A percentile compares a stretch with the other conserved stretches of the same genome.
Conservation (phyloP, 495 filamentous ascomycete species). For the Baudoinia panamericana region DNA sequence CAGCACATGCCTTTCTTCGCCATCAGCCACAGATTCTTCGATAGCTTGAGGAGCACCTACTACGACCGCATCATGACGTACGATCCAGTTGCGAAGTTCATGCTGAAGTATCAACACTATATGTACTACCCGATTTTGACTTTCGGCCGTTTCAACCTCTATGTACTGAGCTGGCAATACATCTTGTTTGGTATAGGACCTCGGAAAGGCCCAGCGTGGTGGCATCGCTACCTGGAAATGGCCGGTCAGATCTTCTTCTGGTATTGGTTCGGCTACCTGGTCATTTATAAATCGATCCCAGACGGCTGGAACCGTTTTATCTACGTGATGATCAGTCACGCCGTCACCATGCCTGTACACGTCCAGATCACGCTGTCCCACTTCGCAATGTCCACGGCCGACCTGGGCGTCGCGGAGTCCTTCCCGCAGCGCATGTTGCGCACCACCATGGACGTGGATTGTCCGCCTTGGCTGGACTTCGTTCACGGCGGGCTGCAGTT, state of each 20-base stretch:
- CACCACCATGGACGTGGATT: slow-evolving; percentile 97
- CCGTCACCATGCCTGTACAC: slow-evolving; percentile 76
- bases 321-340: slow-evolving; percentile 77
- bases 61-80: slow-evolving; percentile 80
- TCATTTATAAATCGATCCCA: slow-evolving; percentile 67
- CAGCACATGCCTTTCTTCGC: slow-evolving; percentile 95
- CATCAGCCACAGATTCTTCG: slow-evolving; percentile 74
- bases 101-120: slow-evolving; percentile 65
- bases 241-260: slow-evolving; percentile 73
- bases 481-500: slow-evolving; percentile 95
- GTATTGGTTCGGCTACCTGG: slow-evolving; percentile 53
- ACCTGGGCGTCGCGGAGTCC: slow-evolving; percentile 62
- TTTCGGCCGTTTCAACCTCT: slow-evolving; percentile 88
- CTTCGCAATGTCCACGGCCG: slow-evolving; percentile 92
- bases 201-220: slow-evolving; percentile 69
- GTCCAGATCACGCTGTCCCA: slow-evolving; percentile 94
- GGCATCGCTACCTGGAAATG: slow-evolving; percentile 80
- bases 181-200: slow-evolving; percentile 66
- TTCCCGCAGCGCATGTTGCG: slow-evolving; percentile 95
- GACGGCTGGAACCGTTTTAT: slow-evolving; percentile 52
- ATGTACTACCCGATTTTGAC: slow-evolving; percentile 76
- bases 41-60: slow-evolving; percentile 66
- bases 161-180: slow-evolving; percentile 69
- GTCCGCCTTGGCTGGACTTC: slow-evolving; percentile 89
- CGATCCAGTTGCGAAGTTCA: slow-evolving; percentile 58